Base-by-base conservation (phyloP, 768 basidiomycete species). In the Phanerochaete carnosa region DNA sequence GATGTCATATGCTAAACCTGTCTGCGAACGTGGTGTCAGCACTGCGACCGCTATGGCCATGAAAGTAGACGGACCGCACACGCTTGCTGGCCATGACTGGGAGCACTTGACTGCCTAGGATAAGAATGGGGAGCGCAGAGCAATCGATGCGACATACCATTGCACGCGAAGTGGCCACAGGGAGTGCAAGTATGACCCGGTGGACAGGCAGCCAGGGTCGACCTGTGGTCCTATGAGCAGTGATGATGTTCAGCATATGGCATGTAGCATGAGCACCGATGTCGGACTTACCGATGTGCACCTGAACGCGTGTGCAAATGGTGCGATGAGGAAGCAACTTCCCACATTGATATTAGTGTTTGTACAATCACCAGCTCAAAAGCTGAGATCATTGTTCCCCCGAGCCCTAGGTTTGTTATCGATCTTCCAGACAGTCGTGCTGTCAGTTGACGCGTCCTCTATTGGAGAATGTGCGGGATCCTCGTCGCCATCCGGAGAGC, bases 401-500 rank as follows among this genome's bases (percentile, higher is more conserved):
- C 52, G 6, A 13, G 30, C 30, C 12, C n/a, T 23, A 12, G 29
- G 32, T 16, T 53, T 47, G 29, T 46, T 43, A 55, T 60, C 52
- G 52, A 60, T 55, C 39, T 45, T 49, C 59, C 59, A 55, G 13
- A 55, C 39, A 15, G 19, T 16, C 54, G 25, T 60, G 25, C 30
- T 32, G 7, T 25, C 45, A 13, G 5, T 26, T 19, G 39, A 43
- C 39, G 19, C 39, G 39, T 43, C 39, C 8, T 19, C 39, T 9
- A 45, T 29, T 45, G 57, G 58, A 30, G 49, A 16, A 47, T 39
- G 25, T 19, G 19, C 58, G 49, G 51, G 49, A 52, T 39, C 49
- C 9, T 37, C 50, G 22, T n/a, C 25, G 45, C 16, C 53, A 16
- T 30, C 37, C n/a, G 35, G 16, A 13, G 51, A 12, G 29, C n/a